These are phyloP conservation scores for Candida bentonensis DNA, from an alignment of 805 yeast genomes.

Conservation along the genomic window DNA sequence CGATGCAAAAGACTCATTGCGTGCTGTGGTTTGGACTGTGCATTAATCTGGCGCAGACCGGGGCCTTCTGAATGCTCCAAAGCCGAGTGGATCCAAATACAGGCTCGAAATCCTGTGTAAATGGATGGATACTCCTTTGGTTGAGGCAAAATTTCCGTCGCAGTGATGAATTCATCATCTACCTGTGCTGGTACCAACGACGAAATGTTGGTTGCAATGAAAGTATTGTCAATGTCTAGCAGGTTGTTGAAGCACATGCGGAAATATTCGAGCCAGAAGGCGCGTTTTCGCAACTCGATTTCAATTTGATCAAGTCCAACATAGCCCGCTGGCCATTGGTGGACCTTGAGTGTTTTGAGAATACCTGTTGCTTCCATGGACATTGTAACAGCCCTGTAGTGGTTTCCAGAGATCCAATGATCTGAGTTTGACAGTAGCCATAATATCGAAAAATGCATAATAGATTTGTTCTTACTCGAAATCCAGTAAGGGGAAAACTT, in stretches of 20 bases:
- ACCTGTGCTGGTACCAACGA: constrained; percentile 48
- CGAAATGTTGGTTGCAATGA: constrained; percentile 3
- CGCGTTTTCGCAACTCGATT: constrained; percentile 8
- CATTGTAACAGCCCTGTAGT: constrained; percentile 2
- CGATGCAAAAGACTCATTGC: constrained; percentile 3
- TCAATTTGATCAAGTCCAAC: constrained; percentile 6
- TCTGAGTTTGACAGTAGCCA: constrained; percentile 5
- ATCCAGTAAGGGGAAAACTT: constrained; percentile 4
- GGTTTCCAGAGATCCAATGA: constrained; percentile 6
- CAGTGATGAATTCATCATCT: constrained; percentile 71
- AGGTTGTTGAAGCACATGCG: constrained; percentile 3
- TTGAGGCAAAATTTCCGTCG: constrained; percentile 33
- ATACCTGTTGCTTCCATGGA: constrained; percentile 4
- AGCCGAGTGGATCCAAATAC: constrained; percentile 4
- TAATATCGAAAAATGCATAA: constrained; percentile 3
- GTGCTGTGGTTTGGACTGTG: constrained; percentile 3
- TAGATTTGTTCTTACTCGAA: constrained; percentile 1
- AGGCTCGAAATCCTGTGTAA: constrained; percentile 6
- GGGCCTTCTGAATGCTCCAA: constrained; percentile 3
- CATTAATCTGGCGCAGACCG: no score
- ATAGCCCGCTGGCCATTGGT: constrained; percentile 6
- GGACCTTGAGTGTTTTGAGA: constrained; percentile 3
- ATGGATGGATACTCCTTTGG: constrained; percentile 24
- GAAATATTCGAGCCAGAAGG: constrained; percentile 7
- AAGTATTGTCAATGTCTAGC: not conserved